These are phyloP conservation scores for Rhododendron molle DNA, from an alignment of 148 eudicot genomes.

Conservation along the genomic window DNA sequence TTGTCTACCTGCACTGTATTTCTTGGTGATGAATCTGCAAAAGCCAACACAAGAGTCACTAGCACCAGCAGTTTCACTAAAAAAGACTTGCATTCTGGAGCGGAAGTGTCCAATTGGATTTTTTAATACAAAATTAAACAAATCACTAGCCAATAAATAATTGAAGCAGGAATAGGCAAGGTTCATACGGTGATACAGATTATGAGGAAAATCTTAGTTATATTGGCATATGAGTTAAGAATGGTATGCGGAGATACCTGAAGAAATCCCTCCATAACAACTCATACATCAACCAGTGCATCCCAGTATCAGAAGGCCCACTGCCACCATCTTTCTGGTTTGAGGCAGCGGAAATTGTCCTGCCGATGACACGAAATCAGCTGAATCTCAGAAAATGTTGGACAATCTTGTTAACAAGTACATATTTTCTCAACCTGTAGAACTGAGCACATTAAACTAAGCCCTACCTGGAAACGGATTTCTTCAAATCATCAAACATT, in stretches of 20 bases:
- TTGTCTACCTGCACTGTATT: conserved; percentile 72
- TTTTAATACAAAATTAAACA: background rate
- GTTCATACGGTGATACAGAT: background rate
- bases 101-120: background rate
- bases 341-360: conserved; percentile 69
- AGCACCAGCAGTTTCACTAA: background rate
- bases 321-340: conserved; percentile 65
- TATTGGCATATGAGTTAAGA: background rate
- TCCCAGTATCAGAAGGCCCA: conserved; percentile 46
- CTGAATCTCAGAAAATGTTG: background rate
- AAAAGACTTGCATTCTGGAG: background rate
- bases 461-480: conserved; percentile 63
- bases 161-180: background rate
- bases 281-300: conserved; percentile 96
- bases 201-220: background rate
- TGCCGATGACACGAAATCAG: conserved; percentile 28
- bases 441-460: background rate
- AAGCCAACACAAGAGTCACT: background rate
- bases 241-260: conserved; percentile 44
- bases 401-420: background rate
- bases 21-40: conserved; percentile 86
- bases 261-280: conserved; percentile 98
- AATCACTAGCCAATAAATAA: background rate
- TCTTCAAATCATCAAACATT: conserved; percentile 93
- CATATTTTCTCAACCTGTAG: background rate